Conservation (phyloP, 345 rosid species). For the Draba incana region DNA sequence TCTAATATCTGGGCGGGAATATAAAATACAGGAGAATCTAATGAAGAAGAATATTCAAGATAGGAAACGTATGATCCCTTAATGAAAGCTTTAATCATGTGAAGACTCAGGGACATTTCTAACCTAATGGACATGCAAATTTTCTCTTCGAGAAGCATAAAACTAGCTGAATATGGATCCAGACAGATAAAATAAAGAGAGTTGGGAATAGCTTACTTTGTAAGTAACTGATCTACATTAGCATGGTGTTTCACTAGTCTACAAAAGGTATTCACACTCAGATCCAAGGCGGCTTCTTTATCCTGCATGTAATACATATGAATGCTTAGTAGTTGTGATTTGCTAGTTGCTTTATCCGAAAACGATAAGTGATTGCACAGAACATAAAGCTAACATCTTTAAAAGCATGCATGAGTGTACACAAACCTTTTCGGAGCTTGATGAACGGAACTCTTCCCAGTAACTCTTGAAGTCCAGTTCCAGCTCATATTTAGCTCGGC, state of each 20-base stretch:
- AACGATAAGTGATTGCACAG: not conserved
- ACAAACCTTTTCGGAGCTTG: conserved; percentile 84
- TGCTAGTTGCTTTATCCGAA: conserved; percentile 1
- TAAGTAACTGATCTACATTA: conserved; percentile 86
- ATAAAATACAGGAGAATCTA: not conserved
- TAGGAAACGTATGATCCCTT: conserved; percentile 6
- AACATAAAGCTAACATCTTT: not conserved
- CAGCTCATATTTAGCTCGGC: conserved; percentile 78
- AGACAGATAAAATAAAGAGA: conserved; percentile 2
- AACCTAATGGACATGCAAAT: conserved; percentile 11
- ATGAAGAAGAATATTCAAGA: conserved; percentile 13
- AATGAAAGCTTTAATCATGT: not conserved
- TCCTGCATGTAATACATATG: conserved; percentile 58
- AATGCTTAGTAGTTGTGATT: conserved; percentile 32
- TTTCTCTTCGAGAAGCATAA: not conserved
- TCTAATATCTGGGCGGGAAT: conserved; percentile 24
- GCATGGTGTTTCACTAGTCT: conserved; percentile 90
- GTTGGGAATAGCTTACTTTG: conserved; percentile 58
- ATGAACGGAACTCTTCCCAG: conserved; percentile 98
- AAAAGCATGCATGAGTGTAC: not conserved
- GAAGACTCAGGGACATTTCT: conserved; percentile 9
- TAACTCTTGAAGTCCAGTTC: conserved; percentile 91
- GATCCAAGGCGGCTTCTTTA: conserved; percentile 93
- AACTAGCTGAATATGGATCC: conserved; percentile 14
- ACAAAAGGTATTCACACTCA: conserved; percentile 81